Conservation (phyloP, 805 yeast genomes). For the Clavispora asparagi region DNA sequence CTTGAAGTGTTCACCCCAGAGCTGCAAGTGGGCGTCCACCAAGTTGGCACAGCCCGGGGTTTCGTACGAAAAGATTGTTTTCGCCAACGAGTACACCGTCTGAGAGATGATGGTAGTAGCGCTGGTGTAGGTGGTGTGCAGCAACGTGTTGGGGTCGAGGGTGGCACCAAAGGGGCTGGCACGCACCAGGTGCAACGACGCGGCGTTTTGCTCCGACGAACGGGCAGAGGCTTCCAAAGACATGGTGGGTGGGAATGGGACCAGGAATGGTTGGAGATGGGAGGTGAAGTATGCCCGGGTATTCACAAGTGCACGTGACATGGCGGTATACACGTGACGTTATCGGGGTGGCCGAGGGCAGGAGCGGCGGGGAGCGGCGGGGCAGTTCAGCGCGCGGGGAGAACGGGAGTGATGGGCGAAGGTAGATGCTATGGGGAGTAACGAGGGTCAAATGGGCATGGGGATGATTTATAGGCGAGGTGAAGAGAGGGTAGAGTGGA, state of each 20-base stretch:
- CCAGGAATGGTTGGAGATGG: neutral
- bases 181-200: constrained; percentile 8
- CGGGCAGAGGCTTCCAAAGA: neutral
- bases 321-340: constrained; percentile 1
- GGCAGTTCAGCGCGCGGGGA: too few relatives aligned
- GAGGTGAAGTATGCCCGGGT: neutral
- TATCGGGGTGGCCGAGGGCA: too few relatives aligned
- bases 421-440: too few relatives aligned
- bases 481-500: too few relatives aligned
- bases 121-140: constrained; percentile 47
- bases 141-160: constrained; percentile 49
- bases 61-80: constrained; percentile 64
- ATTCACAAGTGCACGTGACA: constrained; percentile 3
- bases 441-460: too few relatives aligned
- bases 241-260: neutral
- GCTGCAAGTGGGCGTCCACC: constrained; percentile 52
- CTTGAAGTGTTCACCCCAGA: constrained; percentile 55
- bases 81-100: constrained; percentile 46
- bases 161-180: constrained; percentile 55
- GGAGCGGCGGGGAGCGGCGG: too few relatives aligned
- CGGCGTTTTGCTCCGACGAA: constrained; percentile 1
- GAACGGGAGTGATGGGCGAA: too few relatives aligned
- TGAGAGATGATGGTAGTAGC: constrained; percentile 52
- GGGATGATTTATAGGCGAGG: too few relatives aligned
- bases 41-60: constrained; percentile 57